Conservation (phyloP, 306 rosid genomes). For the Inga leiocalycina region DNA sequence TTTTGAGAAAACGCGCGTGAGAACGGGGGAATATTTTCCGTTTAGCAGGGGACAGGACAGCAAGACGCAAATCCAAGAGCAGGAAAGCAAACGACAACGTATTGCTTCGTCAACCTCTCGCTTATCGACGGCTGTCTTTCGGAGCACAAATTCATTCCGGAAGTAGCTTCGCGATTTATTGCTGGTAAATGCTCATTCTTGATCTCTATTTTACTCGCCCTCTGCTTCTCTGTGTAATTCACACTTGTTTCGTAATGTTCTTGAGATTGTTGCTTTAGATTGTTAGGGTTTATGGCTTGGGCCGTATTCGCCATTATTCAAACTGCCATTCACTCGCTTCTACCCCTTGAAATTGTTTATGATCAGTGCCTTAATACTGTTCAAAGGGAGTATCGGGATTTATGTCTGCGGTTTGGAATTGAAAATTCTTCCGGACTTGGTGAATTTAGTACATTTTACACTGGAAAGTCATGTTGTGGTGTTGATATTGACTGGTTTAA, state of each 20-base stretch:
- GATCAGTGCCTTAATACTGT: neutral
- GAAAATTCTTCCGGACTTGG: neutral
- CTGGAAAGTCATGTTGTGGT: neutral
- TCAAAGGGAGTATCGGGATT: neutral
- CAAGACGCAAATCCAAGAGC: neutral
- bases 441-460: constrained; percentile 1
- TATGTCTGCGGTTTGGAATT: neutral
- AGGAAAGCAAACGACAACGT: neutral
- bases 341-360: neutral
- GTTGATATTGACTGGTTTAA: neutral
- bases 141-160: neutral
- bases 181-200: constrained; percentile 3
- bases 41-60: neutral
- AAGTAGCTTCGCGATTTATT: neutral
- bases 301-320: constrained; percentile 1
- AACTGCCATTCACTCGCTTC: neutral
- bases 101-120: neutral
- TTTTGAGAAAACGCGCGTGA: neutral
- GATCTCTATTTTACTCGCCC: neutral
- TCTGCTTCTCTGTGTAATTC: neutral
- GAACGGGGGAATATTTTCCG: neutral
- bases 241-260: neutral
- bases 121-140: neutral
- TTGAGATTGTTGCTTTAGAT: constrained; percentile 14
- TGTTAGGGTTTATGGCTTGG: constrained; percentile 35